Evolutionary conservation across 805 yeast genomes (phyloP).

Genomic region (Cyberlindnera petersonii): DNA sequence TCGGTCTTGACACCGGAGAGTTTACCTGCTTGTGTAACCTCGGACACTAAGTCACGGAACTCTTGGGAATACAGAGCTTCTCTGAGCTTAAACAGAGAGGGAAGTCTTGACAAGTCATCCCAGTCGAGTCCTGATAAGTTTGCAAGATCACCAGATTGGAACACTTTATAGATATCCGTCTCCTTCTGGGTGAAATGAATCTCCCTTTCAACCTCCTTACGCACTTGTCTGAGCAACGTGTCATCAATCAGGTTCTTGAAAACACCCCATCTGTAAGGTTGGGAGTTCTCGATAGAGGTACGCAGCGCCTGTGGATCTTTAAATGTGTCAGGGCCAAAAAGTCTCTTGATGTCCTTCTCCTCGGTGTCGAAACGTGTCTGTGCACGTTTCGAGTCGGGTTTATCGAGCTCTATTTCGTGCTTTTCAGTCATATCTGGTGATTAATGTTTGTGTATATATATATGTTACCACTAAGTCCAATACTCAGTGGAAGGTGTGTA

Average conservation of each 20-base stretch:
- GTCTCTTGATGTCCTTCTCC: slow-evolving; percentile 33
- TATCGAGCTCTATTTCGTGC: not conserved
- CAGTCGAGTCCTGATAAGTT: slow-evolving; percentile 82
- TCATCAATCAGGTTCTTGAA: slow-evolving; percentile 73
- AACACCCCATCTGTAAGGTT: slow-evolving; percentile 90
- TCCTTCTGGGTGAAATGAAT: slow-evolving; percentile 93
- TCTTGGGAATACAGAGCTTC: slow-evolving; percentile 84
- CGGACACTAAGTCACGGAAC: slow-evolving; percentile 73
- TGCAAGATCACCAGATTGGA: slow-evolving; percentile 87
- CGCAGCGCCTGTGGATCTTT: slow-evolving; percentile 31
- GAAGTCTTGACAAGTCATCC: slow-evolving; percentile 68
- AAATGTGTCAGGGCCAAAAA: slow-evolving; percentile 43
- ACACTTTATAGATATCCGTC: slow-evolving; percentile 93
- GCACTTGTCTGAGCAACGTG: slow-evolving; percentile 67
- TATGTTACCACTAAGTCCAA: not conserved
- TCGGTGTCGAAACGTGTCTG: slow-evolving; percentile 16
- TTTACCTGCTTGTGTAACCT: slow-evolving; percentile 83
- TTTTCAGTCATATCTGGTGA: not conserved
- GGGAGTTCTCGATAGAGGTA: slow-evolving; percentile 46
- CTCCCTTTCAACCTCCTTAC: slow-evolving; percentile 77
- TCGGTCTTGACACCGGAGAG: slow-evolving; percentile 89
- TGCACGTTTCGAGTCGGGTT: slow-evolving; percentile 4
- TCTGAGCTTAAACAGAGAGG: slow-evolving; percentile 72
- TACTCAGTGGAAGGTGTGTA: not conserved
- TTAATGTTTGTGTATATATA: too few relatives aligned